Conservation (phyloP, 2,329 filamentous ascomycete species). For the Clarireedia monteithiana region DNA sequence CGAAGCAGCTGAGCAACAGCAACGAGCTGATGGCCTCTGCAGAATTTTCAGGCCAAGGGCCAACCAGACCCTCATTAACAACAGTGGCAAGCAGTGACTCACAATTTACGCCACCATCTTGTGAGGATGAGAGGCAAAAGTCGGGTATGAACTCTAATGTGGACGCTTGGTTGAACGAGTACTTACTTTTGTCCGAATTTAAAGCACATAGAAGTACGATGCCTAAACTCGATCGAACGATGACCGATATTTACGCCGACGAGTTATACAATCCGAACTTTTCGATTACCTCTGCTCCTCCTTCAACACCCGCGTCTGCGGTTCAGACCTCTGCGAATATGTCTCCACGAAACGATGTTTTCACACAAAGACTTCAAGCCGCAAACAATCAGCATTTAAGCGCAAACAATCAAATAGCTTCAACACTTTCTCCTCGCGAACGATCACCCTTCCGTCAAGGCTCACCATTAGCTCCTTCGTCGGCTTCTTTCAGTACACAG, state of each 20-base stretch:
- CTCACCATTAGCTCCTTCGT: constrained; percentile 49
- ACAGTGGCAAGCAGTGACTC: constrained; percentile 56
- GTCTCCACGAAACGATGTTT: constrained; percentile 51
- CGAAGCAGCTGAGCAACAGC: constrained; percentile 19
- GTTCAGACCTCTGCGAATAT: constrained; percentile 29
- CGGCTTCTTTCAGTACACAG: constrained; percentile 29
- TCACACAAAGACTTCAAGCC: constrained; percentile 69
- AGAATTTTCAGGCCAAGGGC: not conserved
- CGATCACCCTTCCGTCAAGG: constrained; percentile 75
- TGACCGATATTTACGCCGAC: constrained; percentile 78
- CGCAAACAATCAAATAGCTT: constrained; percentile 43
- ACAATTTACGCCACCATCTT: constrained; percentile 46
- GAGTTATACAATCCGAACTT: constrained; percentile 73
- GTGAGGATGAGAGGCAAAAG: constrained; percentile 45
- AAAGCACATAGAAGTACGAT: constrained; percentile 48
- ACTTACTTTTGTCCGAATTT: constrained; percentile 52
- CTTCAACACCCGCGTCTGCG: constrained; percentile 36
- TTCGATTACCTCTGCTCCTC: constrained; percentile 47
- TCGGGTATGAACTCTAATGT: constrained; percentile 42
- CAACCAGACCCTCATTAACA: constrained; percentile 39
- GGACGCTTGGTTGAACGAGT: constrained; percentile 47
- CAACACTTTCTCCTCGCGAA: constrained; percentile 47
- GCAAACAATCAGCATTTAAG: constrained; percentile 67
- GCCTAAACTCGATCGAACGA: constrained; percentile 76
- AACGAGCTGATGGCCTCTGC: constrained; percentile 26